Evolutionary conservation across 805 yeast species (phyloP).

Genomic region (Zygosaccharomyces siamensis): DNA sequence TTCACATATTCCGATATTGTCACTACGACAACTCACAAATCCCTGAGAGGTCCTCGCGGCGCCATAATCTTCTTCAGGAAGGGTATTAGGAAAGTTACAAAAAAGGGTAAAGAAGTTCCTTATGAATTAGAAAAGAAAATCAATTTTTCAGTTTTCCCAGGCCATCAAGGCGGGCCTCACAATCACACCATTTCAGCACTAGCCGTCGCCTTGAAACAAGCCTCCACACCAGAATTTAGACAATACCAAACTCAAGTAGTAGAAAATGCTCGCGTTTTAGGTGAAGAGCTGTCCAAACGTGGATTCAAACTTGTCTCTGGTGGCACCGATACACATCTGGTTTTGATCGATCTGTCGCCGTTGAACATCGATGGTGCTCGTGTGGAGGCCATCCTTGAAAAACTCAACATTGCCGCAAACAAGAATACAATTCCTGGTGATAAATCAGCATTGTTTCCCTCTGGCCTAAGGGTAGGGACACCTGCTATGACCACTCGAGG

Average conservation of each 20-base stretch:
- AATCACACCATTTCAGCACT: conserved; percentile 96
- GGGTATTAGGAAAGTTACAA: conserved; percentile 78
- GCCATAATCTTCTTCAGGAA: conserved; percentile 96
- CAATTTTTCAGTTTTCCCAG: conserved; percentile 97
- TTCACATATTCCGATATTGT: conserved; percentile 92
- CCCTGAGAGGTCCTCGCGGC: conserved; percentile 98
- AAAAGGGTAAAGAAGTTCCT: conserved; percentile 77
- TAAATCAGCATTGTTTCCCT: conserved; percentile 90
- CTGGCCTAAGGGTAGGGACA: conserved; percentile 94
- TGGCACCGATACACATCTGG: conserved; percentile 94
- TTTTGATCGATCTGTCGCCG: conserved; percentile 75
- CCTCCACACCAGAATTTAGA: conserved; percentile 80
- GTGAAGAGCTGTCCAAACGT: conserved; percentile 53
- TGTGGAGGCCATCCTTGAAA: conserved; percentile 83
- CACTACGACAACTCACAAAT: conserved; percentile 96
- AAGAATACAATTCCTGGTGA: conserved; percentile 97
- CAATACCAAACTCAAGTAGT: conserved; percentile 81
- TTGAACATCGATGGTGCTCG: conserved; percentile 89
- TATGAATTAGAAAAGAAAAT: conserved; percentile 88
- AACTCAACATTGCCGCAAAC: conserved; percentile 88
- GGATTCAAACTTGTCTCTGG: conserved; percentile 78
- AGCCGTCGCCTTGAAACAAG: conserved; percentile 92
- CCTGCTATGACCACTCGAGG: conserved; percentile 99
- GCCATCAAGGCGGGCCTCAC: conserved; percentile 99
- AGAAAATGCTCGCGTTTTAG: conserved; percentile 74